Base-by-base conservation (phyloP, 306 rosid species). In the Dalbergia cochinchinensis region DNA sequence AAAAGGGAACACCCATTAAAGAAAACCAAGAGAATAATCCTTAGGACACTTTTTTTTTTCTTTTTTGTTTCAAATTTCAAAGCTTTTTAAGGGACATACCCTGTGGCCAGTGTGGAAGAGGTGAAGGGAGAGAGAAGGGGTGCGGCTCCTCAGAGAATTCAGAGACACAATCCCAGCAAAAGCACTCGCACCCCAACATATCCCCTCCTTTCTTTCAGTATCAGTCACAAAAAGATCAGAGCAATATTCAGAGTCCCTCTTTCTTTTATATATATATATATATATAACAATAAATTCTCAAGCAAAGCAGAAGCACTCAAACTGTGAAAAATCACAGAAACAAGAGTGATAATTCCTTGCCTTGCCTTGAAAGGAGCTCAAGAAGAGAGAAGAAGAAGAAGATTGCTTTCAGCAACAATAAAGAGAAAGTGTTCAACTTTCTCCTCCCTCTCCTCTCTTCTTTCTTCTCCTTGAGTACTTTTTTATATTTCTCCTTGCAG, bases 91-190 rank as follows among this genome's bases (percentile, higher is more conserved):
- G 16, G 15, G 61, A 34, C 70, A 69, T 71, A 92, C 99, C 99
- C 85, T 83, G 87, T 62, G 99, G 97, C 99, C 99, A 92, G 3
- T 74, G 82, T 5, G 97, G 96, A 65, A 95, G 96, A 47, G 91
- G 90, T 42, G 91, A 78, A 83, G 99, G 99, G 41, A 90, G 87
- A 82, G 90, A 84, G 70, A 87, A 92, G 14, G 94, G 89, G 9
- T 80, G 26, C 39, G 92, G 90, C 64, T 86, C 63, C 73, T 11
- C 34, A 37, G 41, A 37, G 31, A 22, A 69, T 15, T 88, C 79
- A 58, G 81, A 61, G 2, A 75, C 80, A 81, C 64, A 53, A 19
- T 84, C 77, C 92, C 98, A 89, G 26, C 96, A 92, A 77, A 86
- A 85, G 41, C 88, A 85, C 65, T 88, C 76, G 65, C 86, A 85